Evolutionary conservation across 345 rosid genomes (phyloP).

Genomic region (Streptanthus diversifolius): DNA sequence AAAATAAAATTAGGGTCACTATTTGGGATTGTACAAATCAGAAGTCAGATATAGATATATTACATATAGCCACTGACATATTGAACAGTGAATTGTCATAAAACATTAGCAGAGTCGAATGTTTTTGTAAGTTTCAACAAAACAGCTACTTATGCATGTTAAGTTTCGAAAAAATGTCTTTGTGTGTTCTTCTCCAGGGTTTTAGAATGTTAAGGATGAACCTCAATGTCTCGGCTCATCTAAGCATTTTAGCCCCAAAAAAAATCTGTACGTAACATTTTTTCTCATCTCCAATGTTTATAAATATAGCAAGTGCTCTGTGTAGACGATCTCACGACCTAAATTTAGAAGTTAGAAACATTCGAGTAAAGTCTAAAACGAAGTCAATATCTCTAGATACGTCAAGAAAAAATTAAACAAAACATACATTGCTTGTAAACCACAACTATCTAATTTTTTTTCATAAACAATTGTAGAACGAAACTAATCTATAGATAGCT

Average conservation of each 20-base stretch:
- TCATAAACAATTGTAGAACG: neutral
- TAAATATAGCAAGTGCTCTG: no score
- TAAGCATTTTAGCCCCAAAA: no score
- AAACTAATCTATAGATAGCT: conserved; percentile 2
- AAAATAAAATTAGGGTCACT: neutral
- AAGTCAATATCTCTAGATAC: no score
- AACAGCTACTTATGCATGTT: neutral
- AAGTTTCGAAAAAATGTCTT: neutral
- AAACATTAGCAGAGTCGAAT: neutral
- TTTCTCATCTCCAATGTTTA: no score
- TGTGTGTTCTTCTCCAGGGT: no score
- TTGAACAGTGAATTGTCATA: neutral
- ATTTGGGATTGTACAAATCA: neutral
- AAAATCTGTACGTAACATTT: no score
- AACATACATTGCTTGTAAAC: neutral
- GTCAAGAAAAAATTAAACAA: neutral
- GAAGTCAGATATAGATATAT: neutral
- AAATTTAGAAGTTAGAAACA: no score
- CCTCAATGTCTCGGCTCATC: no score
- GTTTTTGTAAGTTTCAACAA: neutral
- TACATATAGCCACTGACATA: neutral
- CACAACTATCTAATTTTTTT: neutral
- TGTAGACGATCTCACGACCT: no score
- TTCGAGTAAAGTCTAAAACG: no score
- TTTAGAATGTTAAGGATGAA: no score